Percentiles rank a stretch among this genome's conserved stretches.
These are phyloP conservation scores for Tetrapisispora taiwanensis DNA, from an alignment of 805 yeast genomes.

Conservation along the genomic window DNA sequence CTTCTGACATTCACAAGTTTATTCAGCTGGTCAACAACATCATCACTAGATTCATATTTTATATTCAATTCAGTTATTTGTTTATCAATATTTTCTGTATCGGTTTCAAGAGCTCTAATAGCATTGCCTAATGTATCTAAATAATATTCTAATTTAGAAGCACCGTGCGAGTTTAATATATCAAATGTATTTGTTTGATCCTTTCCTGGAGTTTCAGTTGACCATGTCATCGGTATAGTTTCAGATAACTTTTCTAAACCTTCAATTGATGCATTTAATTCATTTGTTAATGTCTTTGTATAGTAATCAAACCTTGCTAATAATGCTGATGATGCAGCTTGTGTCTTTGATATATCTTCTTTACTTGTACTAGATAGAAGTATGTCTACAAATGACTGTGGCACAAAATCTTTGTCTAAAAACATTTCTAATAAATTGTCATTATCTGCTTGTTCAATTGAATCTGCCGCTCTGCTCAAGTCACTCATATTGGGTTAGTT, in stretches of 20 bases:
- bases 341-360: conserved; percentile 31
- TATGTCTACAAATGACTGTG: conserved; percentile 57
- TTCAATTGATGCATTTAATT: conserved; percentile 41
- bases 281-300: conserved; percentile 47
- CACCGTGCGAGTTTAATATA: conserved; percentile 26
- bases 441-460: conserved; percentile 4
- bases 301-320: conserved; percentile 53
- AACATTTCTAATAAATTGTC: conserved; percentile 51
- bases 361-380: conserved; percentile 36
- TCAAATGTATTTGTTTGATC: conserved; percentile 7
- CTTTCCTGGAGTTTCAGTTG: conserved; percentile 5
- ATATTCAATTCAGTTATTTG: conserved; percentile 20
- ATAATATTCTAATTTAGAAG: conserved; percentile 57
- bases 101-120: conserved; percentile 44
- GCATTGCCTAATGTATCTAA: conserved; percentile 51
- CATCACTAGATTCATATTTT: conserved; percentile 11
- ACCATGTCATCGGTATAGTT: conserved; percentile 35
- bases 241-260: conserved; percentile 42
- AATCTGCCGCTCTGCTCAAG: not conserved
- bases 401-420: conserved; percentile 55
- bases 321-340: conserved; percentile 40
- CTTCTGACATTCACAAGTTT: conserved; percentile 36
- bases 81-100: conserved; percentile 29
- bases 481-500: not conserved
- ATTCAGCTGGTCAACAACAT: conserved; percentile 30